These are phyloP conservation scores for Diaporthe caulivora DNA, from an alignment of 2,329 filamentous ascomycete species.

Conservation along the genomic window DNA sequence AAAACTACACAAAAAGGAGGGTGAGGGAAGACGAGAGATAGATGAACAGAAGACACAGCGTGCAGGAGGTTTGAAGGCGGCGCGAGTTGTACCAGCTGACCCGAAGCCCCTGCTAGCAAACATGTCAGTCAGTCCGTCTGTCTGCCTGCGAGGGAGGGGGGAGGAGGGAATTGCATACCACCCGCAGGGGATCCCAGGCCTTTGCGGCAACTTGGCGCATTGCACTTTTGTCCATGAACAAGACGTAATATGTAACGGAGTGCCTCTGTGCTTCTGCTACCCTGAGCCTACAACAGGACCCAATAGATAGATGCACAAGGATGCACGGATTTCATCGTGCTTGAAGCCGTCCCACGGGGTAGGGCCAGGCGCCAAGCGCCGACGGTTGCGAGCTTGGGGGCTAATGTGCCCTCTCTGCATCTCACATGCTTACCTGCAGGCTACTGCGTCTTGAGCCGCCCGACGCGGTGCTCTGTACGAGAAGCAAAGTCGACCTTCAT, in stretches of 20 bases:
- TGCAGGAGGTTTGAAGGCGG: not conserved
- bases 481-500: not conserved
- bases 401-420: conserved; percentile 20
- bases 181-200: conserved; percentile 11
- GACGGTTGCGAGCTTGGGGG: not conserved
- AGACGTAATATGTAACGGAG: too few relatives aligned
- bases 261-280: too few relatives aligned
- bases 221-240: not conserved
- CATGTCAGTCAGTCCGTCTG: conserved; percentile 9
- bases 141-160: too few relatives aligned
- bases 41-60: conserved; percentile 9
- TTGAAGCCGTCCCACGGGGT: not conserved
- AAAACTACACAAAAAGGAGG: not conserved
- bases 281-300: not conserved
- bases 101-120: conserved; percentile 30
- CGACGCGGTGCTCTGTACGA: not conserved
- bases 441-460: not conserved
- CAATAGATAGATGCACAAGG: not conserved
- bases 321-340: not conserved
- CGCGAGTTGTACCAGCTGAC: conserved; percentile 36
- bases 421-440: not conserved
- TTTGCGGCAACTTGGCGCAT: not conserved
- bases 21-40: conserved; percentile 30
- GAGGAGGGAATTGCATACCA: too few relatives aligned
- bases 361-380: not conserved